Base-by-base conservation (phyloP, 495 filamentous ascomycete genomes). In the Penicillium robsamsonii region DNA sequence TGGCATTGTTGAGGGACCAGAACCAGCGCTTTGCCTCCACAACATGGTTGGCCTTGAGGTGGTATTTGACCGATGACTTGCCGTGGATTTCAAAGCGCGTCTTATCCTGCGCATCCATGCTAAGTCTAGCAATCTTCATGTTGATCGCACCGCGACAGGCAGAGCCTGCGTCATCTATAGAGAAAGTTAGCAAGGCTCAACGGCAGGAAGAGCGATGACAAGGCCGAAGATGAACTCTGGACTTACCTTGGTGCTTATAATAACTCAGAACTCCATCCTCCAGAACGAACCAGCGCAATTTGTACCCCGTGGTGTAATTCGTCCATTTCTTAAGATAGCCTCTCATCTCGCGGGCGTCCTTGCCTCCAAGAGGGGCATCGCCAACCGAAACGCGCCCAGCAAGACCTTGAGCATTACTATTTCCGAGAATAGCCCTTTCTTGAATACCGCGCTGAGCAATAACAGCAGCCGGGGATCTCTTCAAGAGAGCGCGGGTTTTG, bases 241-340 rank as follows among this genome's bases (percentile, higher is more conserved):
- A 56, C 70, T 56, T 74, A 85, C 84, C 84, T 74, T 98, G 94
- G 69, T 98, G 91, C 73, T 98, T 98, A 76, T 97, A 98, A 71
- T 98, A 98, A 69, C 94, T 97, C 60, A 98, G 71, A 17, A 98
- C 95, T 15, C 94, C 94, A 66, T 97, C 95, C 63, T 98, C 94
- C 22, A 98, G 80, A 1, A 97, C 95, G 70, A 98, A 98, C 92
- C 93, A 98, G 46, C 94, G 82, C 50, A 98, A 74, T 74, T 98
- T 96, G 74, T 94, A 97, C 4, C 94, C 94, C 64, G 85, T 90
- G 9, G 92, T 91, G 69, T 98, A 98, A 64, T 98, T 98, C 20
- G 94, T 97, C 94, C 94, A 98, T 67, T 98, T 98, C 70, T 96
- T 96, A 54, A 98, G 76, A 69, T 97, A 98, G 9, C 94, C 94